Percentiles rank a stretch among this genome's conserved stretches.
These are phyloP conservation scores for Puccinia hordei DNA, from an alignment of 1,284 basidiomycete genomes.

Conservation along the genomic window DNA sequence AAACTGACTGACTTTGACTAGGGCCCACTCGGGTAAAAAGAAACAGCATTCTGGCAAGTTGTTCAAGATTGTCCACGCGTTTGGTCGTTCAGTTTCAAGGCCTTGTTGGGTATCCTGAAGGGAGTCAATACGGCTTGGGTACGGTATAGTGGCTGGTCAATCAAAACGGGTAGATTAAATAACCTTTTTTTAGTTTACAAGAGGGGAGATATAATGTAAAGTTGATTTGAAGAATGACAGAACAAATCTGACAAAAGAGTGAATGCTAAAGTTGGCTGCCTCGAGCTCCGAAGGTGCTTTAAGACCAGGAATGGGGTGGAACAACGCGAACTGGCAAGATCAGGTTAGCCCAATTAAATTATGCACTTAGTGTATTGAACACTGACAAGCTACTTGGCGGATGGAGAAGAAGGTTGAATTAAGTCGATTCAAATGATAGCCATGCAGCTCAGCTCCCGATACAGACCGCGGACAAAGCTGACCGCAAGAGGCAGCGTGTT, in stretches of 20 bases:
- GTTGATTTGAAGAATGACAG: slow-evolving; percentile 25
- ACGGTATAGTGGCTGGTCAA: slow-evolving; percentile 4
- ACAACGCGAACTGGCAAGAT: not conserved
- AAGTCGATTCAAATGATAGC: slow-evolving; percentile 8
- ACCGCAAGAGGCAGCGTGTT: slow-evolving; percentile 6
- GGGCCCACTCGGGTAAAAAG: slow-evolving; percentile 16
- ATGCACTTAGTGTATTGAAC: not conserved
- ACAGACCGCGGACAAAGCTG: slow-evolving; percentile 25
- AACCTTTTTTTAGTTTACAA: slow-evolving; percentile 21
- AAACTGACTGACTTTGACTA: slow-evolving; percentile 9
- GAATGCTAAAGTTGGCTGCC: not conserved
- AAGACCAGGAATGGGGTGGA: not conserved
- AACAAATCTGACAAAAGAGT: not conserved
- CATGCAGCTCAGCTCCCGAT: slow-evolving; percentile 18
- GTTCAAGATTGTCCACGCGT: slow-evolving; percentile 5
- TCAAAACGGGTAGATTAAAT: not conserved
- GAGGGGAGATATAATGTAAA: not conserved
- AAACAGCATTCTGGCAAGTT: slow-evolving; percentile 14
- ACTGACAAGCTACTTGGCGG: not conserved
- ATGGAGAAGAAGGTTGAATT: slow-evolving; percentile 8
- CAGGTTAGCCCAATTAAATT: not conserved
- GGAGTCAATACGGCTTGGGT: not conserved
- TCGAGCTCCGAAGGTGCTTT: not conserved
- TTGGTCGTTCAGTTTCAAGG: slow-evolving; percentile 10
- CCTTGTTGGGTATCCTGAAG: slow-evolving; percentile 14